A percentile compares a stretch with the other conserved stretches of the same genome.
phyloP scores from a whole-genome alignment of 257 asterid species.

The Paraleonurus japonicus region DNA sequence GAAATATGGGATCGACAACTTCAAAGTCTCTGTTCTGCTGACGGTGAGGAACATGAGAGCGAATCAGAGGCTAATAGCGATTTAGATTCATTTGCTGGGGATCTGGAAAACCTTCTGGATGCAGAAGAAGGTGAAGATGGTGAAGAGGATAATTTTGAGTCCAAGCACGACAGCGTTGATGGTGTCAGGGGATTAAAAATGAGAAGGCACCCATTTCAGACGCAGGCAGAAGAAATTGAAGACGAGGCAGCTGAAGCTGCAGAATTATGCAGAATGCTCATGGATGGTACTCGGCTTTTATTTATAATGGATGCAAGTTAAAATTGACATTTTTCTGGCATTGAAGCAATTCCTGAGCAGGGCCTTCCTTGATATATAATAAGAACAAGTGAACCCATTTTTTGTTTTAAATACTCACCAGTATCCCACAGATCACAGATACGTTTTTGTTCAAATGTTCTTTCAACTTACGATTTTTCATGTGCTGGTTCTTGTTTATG shows the following conservation, averaged over 20 bases:
- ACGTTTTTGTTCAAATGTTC: background rate
- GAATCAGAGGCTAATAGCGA: slow-evolving; percentile 96
- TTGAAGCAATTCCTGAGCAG: background rate
- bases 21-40: slow-evolving; percentile 79
- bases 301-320: slow-evolving; percentile 16
- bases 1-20: slow-evolving; percentile 97
- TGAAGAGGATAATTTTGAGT: slow-evolving; percentile 63
- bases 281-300: slow-evolving; percentile 72
- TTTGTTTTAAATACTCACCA: too few species aligned
- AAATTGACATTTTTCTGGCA: background rate
- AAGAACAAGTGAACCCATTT: too few species aligned
- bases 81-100: slow-evolving; percentile 99
- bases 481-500: background rate
- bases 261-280: slow-evolving; percentile 92
- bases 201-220: slow-evolving; percentile 82
- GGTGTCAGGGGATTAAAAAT: slow-evolving; percentile 91
- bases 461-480: background rate
- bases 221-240: slow-evolving; percentile 88
- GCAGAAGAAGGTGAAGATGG: slow-evolving; percentile 92
- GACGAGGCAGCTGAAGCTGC: slow-evolving; percentile 98
- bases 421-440: too few species aligned
- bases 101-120: slow-evolving; percentile 95
- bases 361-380: too few species aligned
- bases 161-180: slow-evolving; percentile 62
- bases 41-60: slow-evolving; percentile 91